These are phyloP conservation scores for Hypoxylon sp. DNA, from an alignment of 2,329 filamentous ascomycete genomes.

Conservation along the genomic window DNA sequence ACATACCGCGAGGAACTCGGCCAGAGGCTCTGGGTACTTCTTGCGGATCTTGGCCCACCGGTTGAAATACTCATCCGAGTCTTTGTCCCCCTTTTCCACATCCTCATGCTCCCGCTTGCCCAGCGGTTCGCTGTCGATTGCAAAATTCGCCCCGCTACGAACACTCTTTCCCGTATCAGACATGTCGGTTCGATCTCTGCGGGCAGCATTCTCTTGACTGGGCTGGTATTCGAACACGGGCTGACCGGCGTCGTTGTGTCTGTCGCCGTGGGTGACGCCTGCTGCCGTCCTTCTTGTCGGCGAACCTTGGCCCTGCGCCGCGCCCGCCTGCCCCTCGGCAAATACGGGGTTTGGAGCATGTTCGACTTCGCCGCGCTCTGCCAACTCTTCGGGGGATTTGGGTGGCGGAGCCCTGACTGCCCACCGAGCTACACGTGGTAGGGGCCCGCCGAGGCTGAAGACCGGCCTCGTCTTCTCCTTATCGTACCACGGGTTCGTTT, in stretches of 20 bases:
- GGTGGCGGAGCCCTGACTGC: neutral
- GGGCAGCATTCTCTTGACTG: neutral
- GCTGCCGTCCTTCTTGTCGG: slow-evolving; percentile 15
- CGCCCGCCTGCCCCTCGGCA: neutral
- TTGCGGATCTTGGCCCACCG: slow-evolving; percentile 43
- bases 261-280: slow-evolving; percentile 19
- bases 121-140: slow-evolving; percentile 39
- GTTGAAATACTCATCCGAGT: slow-evolving; percentile 40
- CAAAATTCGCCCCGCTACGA: slow-evolving; percentile 26
- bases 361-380: slow-evolving; percentile 22
- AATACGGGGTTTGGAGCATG: neutral
- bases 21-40: slow-evolving; percentile 42
- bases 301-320: neutral
- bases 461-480: slow-evolving; percentile 33
- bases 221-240: slow-evolving; percentile 30
- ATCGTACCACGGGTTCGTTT: slow-evolving; percentile 41
- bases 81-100: slow-evolving; percentile 29
- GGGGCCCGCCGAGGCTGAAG: slow-evolving; percentile 39
- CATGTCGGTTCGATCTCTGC: slow-evolving; percentile 20
- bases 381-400: slow-evolving; percentile 23
- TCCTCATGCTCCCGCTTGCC: slow-evolving; percentile 35
- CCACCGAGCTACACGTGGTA: slow-evolving; percentile 36
- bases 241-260: slow-evolving; percentile 25
- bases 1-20: slow-evolving; percentile 41
- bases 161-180: slow-evolving; percentile 10